A percentile compares a stretch with the other conserved stretches of the same genome.
phyloP scores from a whole-genome alignment of 1,284 basidiomycete species.

The Tausonia pullulans region DNA sequence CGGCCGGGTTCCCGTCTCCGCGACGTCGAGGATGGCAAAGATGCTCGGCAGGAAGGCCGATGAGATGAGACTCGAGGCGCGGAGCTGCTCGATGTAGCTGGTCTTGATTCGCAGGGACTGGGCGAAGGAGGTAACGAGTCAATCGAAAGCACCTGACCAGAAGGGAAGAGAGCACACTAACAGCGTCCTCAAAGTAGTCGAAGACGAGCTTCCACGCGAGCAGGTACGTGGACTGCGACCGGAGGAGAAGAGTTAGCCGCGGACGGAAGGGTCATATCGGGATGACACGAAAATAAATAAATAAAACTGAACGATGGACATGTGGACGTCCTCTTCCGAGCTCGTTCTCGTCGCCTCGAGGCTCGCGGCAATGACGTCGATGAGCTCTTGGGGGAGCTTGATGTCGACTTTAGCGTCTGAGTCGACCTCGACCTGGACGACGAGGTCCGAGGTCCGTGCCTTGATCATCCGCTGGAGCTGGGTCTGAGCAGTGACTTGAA shows the following conservation, averaged over 20 bases:
- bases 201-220: constrained; percentile 83
- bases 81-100: constrained; percentile 74
- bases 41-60: constrained; percentile 62
- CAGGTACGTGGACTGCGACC: constrained; percentile 39
- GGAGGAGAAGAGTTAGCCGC: constrained; percentile 18
- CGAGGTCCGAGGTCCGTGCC: constrained; percentile 61
- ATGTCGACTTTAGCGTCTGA: constrained; percentile 18
- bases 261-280: too few relatives aligned
- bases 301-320: not conserved
- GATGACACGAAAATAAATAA: not conserved
- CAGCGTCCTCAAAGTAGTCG: constrained; percentile 75
- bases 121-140: not conserved
- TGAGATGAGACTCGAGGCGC: constrained; percentile 53
- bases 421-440: constrained; percentile 73
- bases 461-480: constrained; percentile 52
- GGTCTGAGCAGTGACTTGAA: constrained; percentile 59
- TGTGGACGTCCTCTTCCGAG: constrained; percentile 39
- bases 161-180: constrained; percentile 36
- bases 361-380: constrained; percentile 43
- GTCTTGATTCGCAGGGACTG: constrained; percentile 70
- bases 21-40: constrained; percentile 55
- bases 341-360: not conserved
- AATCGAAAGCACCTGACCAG: not conserved
- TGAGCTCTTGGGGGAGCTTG: constrained; percentile 51
- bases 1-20: constrained; percentile 46